Evolutionary conservation across 257 asterid genomes (phyloP), one percentile per base, ranked within the genome.

Genomic region (Datura wrightii): DNA sequence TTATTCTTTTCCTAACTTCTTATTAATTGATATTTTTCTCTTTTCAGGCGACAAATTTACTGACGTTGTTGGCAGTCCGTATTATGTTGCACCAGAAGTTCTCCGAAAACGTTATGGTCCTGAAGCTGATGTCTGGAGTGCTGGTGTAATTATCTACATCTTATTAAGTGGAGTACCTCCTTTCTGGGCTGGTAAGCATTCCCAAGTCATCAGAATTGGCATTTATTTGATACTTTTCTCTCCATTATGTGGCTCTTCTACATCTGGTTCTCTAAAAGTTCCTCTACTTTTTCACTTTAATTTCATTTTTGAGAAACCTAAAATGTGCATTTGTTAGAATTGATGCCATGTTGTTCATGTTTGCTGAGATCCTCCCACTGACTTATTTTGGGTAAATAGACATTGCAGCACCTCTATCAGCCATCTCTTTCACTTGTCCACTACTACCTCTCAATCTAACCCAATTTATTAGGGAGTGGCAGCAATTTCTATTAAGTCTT

Each of bases 121-220:
- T 55, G 99, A 94, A 88, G 94, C 99, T 65, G 99, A 95, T 89
- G 95, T 95, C 69, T 94, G 98, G 99, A 95, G 98, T 87, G 99
- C 99, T 69, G 99, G 99, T 83, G 98, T 95, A 14, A 95, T 95
- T 63, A 94, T 95, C 83, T 95, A 95, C 91, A 95, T 95, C 85
- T 89, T 95, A 85, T 92, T 95, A 34, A 94, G 99, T 84, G 99
- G 99, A 79, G 99, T 95, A 85, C 99, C 99, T 90, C 98, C 99
- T 3, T 95, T 94, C 74, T 95, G 99, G 99, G 94, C 97, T 42
- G 99, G 99, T 95, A 87, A 91, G 97, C 70, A 41, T 84, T 18
- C 72, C 16, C 3, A 50, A 59, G 13, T 76, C 44, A 53, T 18
- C 74, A 42, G 34, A 81, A 42, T 81, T 59, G 59, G 71, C 78